Evolutionary conservation across 495 filamentous ascomycete species (phyloP), one percentile per base, ranked within the genome.

Genomic region (Tetracladium marchalianum): DNA sequence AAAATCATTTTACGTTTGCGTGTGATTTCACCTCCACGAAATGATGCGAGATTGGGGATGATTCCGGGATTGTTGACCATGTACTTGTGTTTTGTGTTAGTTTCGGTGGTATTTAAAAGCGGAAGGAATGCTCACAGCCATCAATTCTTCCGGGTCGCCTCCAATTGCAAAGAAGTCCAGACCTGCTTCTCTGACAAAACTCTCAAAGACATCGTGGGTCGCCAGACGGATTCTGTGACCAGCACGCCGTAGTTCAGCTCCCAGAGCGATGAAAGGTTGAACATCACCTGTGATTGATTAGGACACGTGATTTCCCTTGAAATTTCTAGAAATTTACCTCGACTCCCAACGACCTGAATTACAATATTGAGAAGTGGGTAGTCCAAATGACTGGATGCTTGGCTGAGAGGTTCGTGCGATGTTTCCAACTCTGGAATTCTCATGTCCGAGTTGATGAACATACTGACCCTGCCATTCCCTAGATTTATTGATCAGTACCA

Each of bases 161-260:
- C 78, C 78, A 47, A 84, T 78, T 5, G 71, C 72, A 50, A 76
- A 84, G 61, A 83, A 85, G 22, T 69, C 67, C 5, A 83, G 59
- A 1, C 68, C 73, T 47, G 66, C 59, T 24, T 69, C 66, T 44
- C 61, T 51, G n/a, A 80, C 72, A 42, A 83, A 81, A 1, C 68
- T 58, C 47, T 69, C 71, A 58, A 84, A 85, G 0, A 65, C 65
- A 11, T 68, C 64, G 56, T 85, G 81, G 8, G 81, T 85, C 1
- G 77, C 78, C 16, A 85, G 49, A 13, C 81, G 67, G 0, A 85
- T 73, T 2, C 78, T 71, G 57, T 84, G 78, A 11, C 72, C 70
- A 46, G 68, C 66, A 0, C 36, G 48, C 49, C 72, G 62, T 1
- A 83, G 58, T 2, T 60, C 66, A 43, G 70, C 65, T 0, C 75